phyloP scores from a whole-genome alignment of 371 early-diverging fungal genomes.

The Mortierella sp. region DNA sequence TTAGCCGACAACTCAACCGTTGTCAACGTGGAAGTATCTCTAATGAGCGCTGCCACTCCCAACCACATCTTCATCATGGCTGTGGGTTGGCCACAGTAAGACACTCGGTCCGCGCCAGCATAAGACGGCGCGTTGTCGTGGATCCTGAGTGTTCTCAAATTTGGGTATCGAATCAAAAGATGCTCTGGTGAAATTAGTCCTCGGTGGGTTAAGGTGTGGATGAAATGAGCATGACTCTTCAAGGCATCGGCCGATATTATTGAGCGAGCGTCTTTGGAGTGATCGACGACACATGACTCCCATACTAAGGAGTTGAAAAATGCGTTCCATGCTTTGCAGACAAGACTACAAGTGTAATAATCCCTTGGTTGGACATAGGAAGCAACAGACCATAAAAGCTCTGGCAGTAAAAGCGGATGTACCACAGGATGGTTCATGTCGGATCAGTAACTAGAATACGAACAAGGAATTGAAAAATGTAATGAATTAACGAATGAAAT shows the following conservation, averaged over 20 bases:
- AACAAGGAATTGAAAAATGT: no score
- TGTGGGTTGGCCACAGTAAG: no score
- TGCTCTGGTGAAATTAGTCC: not conserved
- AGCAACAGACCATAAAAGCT: not conserved
- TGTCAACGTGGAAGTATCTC: not conserved
- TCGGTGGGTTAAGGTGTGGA: not conserved
- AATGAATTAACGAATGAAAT: no score
- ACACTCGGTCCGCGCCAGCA: no score
- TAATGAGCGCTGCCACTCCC: not conserved
- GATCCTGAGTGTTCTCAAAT: not conserved
- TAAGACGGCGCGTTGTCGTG: not conserved
- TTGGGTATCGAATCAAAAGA: not conserved
- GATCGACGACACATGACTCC: not conserved
- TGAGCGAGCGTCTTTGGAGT: not conserved
- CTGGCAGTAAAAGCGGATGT: not conserved
- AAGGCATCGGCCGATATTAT: not conserved
- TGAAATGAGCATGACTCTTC: not conserved
- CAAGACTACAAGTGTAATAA: not conserved
- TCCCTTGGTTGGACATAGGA: not conserved
- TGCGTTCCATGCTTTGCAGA: constrained; percentile 1
- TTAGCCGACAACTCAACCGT: not conserved
- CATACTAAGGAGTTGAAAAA: not conserved
- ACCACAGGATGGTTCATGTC: not conserved
- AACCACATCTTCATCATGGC: not conserved
- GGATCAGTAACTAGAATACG: no score